Conservation (phyloP, 2,329 filamentous ascomycete species). For the Alternaria triticimaculans region DNA sequence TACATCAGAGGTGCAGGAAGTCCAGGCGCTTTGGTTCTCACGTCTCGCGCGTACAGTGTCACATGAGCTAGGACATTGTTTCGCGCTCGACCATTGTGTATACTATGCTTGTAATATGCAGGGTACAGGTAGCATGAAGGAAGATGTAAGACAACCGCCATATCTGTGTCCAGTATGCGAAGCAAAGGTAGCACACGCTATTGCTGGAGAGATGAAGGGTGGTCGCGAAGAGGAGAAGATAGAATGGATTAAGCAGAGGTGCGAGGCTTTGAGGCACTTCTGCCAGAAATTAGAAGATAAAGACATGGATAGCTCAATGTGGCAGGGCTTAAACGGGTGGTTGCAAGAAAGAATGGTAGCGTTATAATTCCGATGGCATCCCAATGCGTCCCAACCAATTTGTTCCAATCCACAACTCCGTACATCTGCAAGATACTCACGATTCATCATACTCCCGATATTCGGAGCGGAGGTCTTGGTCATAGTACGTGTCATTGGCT, state of each 20-base stretch:
- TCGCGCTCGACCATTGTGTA: slow-evolving; percentile 69
- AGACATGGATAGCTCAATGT: slow-evolving; percentile 26
- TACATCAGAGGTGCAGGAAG: slow-evolving; percentile 22
- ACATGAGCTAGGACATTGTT: slow-evolving; percentile 73
- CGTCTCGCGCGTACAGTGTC: slow-evolving; percentile 60
- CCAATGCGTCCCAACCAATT: too few species aligned
- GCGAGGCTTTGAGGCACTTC: slow-evolving; percentile 50
- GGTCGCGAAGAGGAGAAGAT: slow-evolving; percentile 27
- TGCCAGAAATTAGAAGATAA: slow-evolving; percentile 52
- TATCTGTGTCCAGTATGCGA: slow-evolving; percentile 68
- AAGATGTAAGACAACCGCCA: slow-evolving; percentile 68
- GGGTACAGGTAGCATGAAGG: slow-evolving; percentile 61
- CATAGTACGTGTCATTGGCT: background rate
- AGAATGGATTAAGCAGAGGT: slow-evolving; percentile 45
- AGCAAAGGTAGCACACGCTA: slow-evolving; percentile 55
- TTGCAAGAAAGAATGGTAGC: background rate
- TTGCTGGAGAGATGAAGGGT: slow-evolving; percentile 26
- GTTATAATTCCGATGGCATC: background rate
- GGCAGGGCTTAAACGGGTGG: slow-evolving; percentile 27
- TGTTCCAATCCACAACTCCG: background rate
- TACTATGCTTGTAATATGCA: slow-evolving; percentile 72
- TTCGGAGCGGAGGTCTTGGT: background rate
- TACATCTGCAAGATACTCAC: background rate
- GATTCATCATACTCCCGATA: background rate
- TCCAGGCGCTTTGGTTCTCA: slow-evolving; percentile 63